A percentile compares a stretch with the other conserved stretches of the same genome.
phyloP scores from a whole-genome alignment of 2,329 filamentous ascomycete genomes.

The Clarireedia monteithiana region DNA sequence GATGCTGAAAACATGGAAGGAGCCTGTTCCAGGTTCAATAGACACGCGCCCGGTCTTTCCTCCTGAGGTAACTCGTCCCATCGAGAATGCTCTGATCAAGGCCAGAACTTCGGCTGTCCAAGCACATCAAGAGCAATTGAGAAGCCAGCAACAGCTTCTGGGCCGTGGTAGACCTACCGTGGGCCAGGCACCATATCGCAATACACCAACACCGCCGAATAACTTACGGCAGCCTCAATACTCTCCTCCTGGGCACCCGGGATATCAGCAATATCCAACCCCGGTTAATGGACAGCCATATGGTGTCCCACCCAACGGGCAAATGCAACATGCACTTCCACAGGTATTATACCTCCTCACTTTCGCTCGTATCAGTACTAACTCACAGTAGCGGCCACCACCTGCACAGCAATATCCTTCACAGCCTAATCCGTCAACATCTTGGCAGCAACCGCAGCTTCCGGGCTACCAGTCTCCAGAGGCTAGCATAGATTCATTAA shows the following conservation, averaged over 20 bases:
- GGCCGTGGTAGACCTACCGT: conserved; percentile 42
- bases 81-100: conserved; percentile 90
- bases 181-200: conserved; percentile 54
- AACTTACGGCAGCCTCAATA: conserved; percentile 33
- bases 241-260: conserved; percentile 26
- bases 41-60: conserved; percentile 91
- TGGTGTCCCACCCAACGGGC: conserved; percentile 12
- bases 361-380: background rate
- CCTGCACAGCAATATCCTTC: conserved; percentile 12
- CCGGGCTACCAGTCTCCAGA: conserved; percentile 31
- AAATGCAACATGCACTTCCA: conserved; percentile 22
- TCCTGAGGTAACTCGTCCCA: conserved; percentile 76
- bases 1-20: conserved; percentile 97
- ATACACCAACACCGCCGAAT: conserved; percentile 67
- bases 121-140: conserved; percentile 46
- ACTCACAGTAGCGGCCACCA: conserved; percentile 15
- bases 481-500: conserved; percentile 65
- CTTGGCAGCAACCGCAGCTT: conserved; percentile 26
- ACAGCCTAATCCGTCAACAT: conserved; percentile 28
- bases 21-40: conserved; percentile 87
- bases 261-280: conserved; percentile 29
- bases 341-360: conserved; percentile 18
- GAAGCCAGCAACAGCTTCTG: conserved; percentile 48
- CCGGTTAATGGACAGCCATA: conserved; percentile 20
- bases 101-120: conserved; percentile 55